These are phyloP conservation scores for Stagonosporopsis tanaceti DNA, from an alignment of 2,329 filamentous ascomycete genomes.

Conservation along the genomic window DNA sequence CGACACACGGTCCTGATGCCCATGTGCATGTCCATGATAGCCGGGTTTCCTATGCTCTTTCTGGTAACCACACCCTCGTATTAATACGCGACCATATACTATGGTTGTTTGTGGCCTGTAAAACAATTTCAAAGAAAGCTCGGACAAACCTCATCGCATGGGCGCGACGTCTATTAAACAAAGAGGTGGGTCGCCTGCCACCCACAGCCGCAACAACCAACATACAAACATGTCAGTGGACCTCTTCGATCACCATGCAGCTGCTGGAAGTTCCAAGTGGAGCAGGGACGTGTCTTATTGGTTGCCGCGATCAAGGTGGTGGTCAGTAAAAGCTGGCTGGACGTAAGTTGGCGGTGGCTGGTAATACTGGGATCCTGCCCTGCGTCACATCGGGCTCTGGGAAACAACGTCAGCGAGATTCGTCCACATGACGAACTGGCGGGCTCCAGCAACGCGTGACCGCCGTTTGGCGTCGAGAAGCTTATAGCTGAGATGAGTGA, in stretches of 20 bases:
- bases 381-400: constrained; percentile 21
- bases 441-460: constrained; percentile 11
- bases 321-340: constrained; percentile 24
- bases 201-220: constrained; percentile 20
- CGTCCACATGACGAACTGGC: constrained; percentile 11
- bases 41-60: constrained; percentile 5
- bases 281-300: constrained; percentile 26
- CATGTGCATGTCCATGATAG: constrained; percentile 4
- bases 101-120: constrained; percentile 18
- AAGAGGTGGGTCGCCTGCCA: constrained; percentile 31
- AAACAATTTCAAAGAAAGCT: constrained; percentile 22
- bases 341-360: constrained; percentile 23
- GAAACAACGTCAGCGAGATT: constrained; percentile 12
- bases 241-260: constrained; percentile 25
- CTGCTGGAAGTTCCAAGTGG: constrained; percentile 23
- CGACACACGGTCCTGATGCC: constrained; percentile 14
- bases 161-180: constrained; percentile 32
- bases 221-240: constrained; percentile 25
- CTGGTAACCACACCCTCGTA: not conserved
- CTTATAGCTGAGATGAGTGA: constrained; percentile 28
- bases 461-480: constrained; percentile 14
- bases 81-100: constrained; percentile 10
- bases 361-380: constrained; percentile 19
- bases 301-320: constrained; percentile 18
- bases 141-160: constrained; percentile 23